Base-by-base conservation (phyloP, 1,284 basidiomycete genomes). In the Trametes hirsuta region DNA sequence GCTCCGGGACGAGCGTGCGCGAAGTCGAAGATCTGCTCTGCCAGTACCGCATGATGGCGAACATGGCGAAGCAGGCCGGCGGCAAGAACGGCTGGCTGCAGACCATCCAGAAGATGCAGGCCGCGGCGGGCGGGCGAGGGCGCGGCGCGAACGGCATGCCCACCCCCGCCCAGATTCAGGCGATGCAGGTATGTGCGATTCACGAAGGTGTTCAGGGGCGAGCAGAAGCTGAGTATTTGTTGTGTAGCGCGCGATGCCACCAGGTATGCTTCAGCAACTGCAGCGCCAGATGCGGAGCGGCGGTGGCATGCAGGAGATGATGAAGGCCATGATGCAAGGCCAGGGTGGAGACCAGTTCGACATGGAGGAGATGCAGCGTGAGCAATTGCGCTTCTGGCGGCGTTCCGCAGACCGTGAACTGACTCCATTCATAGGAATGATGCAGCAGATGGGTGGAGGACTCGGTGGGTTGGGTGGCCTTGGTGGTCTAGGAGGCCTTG, bases 11-110 rank as follows among this genome's bases (percentile, higher is more conserved):
- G 44, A 93, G 88, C 66, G 93, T 99, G 41, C 84, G 94, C 62
- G 97, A 99, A 77, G 96, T 99, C 21, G 97, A 99, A 74, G 97
- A 98, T 72, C 78, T 98, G 60, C 79, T 99, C 36, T 93, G 94
- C 70, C 96, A 98, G 76, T 97, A 97, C 69, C 86, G 93, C 52
- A 95, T 97, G 91, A 97, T 98, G 93, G 89, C 93, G 53, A 95
- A 93, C 70, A 96, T 97, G 93, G 95, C 95, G 22, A 97, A 95
- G 79, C 91, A 94, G 72, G 95, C 95, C 15, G 97, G 97, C 47
- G 97, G 97, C 39, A 98, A 97, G 84, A 93, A 93, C 65, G 95
- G 95, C 69, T 94, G 93, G 91, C 80, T 96, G 68, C 86, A 88
- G 68, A 86, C 92, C 4, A 90, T 95, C 77, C 91, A 95, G 75